Conservation (phyloP, 495 filamentous ascomycete species). For the Talaromyces trachyspermus region DNA sequence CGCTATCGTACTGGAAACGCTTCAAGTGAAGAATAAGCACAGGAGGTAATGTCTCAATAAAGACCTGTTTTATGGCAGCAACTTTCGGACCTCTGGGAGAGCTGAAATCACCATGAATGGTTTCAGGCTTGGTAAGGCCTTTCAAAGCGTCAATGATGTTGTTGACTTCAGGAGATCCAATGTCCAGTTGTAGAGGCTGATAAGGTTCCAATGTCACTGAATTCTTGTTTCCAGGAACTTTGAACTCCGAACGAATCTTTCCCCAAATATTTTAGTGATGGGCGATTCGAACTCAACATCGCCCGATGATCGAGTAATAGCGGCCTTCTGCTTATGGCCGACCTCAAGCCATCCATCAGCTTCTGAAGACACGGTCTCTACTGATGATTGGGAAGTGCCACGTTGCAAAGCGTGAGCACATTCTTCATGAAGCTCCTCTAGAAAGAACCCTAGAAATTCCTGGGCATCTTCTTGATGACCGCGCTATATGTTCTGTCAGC, state of each 20-base stretch:
- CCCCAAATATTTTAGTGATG: slow-evolving; percentile 94
- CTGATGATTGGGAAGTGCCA: slow-evolving; percentile 26
- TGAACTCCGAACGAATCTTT: slow-evolving; percentile 81
- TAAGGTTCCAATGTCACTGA: slow-evolving; percentile 91
- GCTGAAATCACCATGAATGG: slow-evolving; percentile 79
- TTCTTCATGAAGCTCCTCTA: slow-evolving; percentile 91
- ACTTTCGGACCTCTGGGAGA: slow-evolving; percentile 69
- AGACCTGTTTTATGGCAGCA: slow-evolving; percentile 82
- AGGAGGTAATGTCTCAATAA: slow-evolving; percentile 87
- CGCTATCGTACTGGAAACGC: slow-evolving; percentile 89
- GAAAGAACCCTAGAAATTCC: slow-evolving; percentile 89
- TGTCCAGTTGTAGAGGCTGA: slow-evolving; percentile 91
- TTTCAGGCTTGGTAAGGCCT: slow-evolving; percentile 74
- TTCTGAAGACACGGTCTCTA: slow-evolving; percentile 20
- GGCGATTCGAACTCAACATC: slow-evolving; percentile 65
- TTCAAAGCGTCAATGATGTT: slow-evolving; percentile 90
- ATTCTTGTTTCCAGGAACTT: slow-evolving; percentile 76
- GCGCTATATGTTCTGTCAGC: slow-evolving; percentile 40
- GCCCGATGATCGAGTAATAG: slow-evolving; percentile 83
- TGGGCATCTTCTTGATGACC: slow-evolving; percentile 98
- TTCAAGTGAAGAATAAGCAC: slow-evolving; percentile 94
- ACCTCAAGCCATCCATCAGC: slow-evolving; percentile 82
- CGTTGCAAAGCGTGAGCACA: slow-evolving; percentile 68
- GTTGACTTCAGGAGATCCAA: slow-evolving; percentile 72
- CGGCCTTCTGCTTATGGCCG: slow-evolving; percentile 80